These are phyloP conservation scores for Heterobasidion annosum DNA, from an alignment of 1,284 basidiomycete species.

Conservation along the genomic window DNA sequence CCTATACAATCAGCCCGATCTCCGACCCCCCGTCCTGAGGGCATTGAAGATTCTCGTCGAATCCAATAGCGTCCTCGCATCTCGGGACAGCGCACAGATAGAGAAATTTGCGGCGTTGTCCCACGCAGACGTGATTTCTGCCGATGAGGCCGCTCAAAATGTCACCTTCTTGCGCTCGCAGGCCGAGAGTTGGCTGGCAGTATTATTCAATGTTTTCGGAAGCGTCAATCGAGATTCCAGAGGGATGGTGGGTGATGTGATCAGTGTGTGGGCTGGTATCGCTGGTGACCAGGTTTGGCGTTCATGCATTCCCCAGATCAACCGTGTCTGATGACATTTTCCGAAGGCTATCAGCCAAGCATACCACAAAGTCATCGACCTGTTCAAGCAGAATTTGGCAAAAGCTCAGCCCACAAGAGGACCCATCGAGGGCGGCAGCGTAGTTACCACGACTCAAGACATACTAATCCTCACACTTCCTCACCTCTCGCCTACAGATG, in stretches of 20 bases:
- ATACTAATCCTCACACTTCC: slow-evolving; percentile 84
- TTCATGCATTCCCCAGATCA: neutral
- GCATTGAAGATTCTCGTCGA: slow-evolving; percentile 80
- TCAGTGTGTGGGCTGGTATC: slow-evolving; percentile 81
- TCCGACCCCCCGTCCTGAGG: slow-evolving; percentile 77
- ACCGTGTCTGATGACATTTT: neutral
- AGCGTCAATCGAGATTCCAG: slow-evolving; percentile 73
- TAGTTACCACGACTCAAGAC: slow-evolving; percentile 82
- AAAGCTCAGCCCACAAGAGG: slow-evolving; percentile 24
- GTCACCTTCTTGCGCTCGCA: slow-evolving; percentile 70
- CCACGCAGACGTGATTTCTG: slow-evolving; percentile 30
- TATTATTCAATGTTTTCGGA: slow-evolving; percentile 95
- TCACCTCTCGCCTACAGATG: slow-evolving; percentile 55
- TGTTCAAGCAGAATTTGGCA: slow-evolving; percentile 69
- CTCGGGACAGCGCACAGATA: slow-evolving; percentile 21
- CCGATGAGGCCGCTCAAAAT: slow-evolving; percentile 57
- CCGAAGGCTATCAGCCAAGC: slow-evolving; percentile 70
- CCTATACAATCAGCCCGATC: slow-evolving; percentile 80
- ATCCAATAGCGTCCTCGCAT: slow-evolving; percentile 46
- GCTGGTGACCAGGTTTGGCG: slow-evolving; percentile 57
- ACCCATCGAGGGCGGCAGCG: slow-evolving; percentile 35
- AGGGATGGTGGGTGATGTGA: slow-evolving; percentile 83
- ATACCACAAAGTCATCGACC: slow-evolving; percentile 69
- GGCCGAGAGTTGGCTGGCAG: slow-evolving; percentile 88
- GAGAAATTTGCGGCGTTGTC: slow-evolving; percentile 25